Conservation (phyloP, 305 asterid genomes). For the Fraxinus platypoda region DNA sequence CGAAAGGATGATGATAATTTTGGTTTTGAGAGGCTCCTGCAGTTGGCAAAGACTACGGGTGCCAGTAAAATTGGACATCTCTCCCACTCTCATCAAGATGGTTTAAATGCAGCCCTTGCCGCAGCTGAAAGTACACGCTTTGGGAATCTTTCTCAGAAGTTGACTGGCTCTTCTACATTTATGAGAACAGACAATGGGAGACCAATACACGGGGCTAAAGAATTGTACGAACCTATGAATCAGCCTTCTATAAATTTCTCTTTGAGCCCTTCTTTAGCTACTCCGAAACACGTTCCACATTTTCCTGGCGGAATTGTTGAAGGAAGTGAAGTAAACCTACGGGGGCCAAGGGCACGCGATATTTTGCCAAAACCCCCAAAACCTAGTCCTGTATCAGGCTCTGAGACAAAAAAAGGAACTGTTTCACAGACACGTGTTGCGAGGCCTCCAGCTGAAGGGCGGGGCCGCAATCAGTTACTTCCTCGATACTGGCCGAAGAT, state of each 20-base stretch:
- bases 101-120: neutral
- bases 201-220: constrained; percentile 36
- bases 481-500: constrained; percentile 99
- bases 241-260: constrained; percentile 41
- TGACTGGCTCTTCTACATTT: constrained; percentile 30
- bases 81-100: constrained; percentile 1
- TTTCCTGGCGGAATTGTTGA: constrained; percentile 43
- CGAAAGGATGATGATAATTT: constrained; percentile 23
- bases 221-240: constrained; percentile 28
- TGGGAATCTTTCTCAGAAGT: constrained; percentile 29
- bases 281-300: constrained; percentile 30
- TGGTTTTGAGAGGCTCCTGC: constrained; percentile 20
- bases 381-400: constrained; percentile 27
- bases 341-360: constrained; percentile 43
- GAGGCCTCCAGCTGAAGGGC: constrained; percentile 88
- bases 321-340: constrained; percentile 54
- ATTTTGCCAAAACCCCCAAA: constrained; percentile 41
- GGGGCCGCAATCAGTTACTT: constrained; percentile 83
- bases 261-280: constrained; percentile 29
- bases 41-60: constrained; percentile 19
- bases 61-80: constrained; percentile 25
- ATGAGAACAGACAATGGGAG: constrained; percentile 31
- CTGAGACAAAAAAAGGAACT: constrained; percentile 30
- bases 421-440: constrained; percentile 49
- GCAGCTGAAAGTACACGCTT: constrained; percentile 26